A percentile compares a stretch with the other conserved stretches of the same genome.
Evolutionary conservation across 768 basidiomycete genomes (phyloP).

Genomic region (Calocera cornea): DNA sequence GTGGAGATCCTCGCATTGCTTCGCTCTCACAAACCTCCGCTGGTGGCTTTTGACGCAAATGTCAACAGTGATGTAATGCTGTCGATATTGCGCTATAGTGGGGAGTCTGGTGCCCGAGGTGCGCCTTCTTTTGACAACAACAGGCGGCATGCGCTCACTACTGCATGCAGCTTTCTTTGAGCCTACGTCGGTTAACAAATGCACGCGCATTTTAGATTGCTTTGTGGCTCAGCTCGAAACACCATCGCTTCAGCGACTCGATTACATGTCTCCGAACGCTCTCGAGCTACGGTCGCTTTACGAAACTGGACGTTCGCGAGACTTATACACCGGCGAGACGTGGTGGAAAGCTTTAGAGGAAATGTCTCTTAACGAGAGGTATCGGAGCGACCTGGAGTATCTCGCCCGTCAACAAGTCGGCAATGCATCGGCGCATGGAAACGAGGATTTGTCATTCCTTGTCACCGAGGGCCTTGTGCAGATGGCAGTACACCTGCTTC

Average conservation of each 20-base stretch:
- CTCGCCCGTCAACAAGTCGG: slow-evolving; percentile 38
- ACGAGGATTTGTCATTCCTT: slow-evolving; percentile 46
- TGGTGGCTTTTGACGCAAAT: slow-evolving; percentile 71
- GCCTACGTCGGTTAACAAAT: slow-evolving; percentile 83
- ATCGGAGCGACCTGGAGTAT: slow-evolving; percentile 50
- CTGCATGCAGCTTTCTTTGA: slow-evolving; percentile 62
- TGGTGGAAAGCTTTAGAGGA: slow-evolving; percentile 59
- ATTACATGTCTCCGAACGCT: slow-evolving; percentile 73
- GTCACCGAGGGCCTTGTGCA: slow-evolving; percentile 58
- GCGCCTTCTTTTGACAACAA: slow-evolving; percentile 8
- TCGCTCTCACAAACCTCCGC: slow-evolving; percentile 33
- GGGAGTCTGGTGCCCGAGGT: slow-evolving; percentile 31
- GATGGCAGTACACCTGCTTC: slow-evolving; percentile 69
- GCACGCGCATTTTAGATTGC: slow-evolving; percentile 52
- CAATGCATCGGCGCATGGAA: slow-evolving; percentile 25
- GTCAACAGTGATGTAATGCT: slow-evolving; percentile 41
- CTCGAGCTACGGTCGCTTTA: slow-evolving; percentile 46
- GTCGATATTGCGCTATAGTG: slow-evolving; percentile 40
- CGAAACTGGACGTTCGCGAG: background rate
- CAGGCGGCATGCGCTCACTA: slow-evolving; percentile 1
- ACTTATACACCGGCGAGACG: slow-evolving; percentile 39
- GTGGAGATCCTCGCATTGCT: slow-evolving; percentile 42
- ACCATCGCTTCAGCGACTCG: slow-evolving; percentile 30
- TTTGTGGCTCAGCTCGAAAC: slow-evolving; percentile 13
- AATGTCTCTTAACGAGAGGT: slow-evolving; percentile 52